These are phyloP conservation scores for Gnaphalium uliginosum DNA, from an alignment of 129 eudicot species.

Conservation along the genomic window DNA sequence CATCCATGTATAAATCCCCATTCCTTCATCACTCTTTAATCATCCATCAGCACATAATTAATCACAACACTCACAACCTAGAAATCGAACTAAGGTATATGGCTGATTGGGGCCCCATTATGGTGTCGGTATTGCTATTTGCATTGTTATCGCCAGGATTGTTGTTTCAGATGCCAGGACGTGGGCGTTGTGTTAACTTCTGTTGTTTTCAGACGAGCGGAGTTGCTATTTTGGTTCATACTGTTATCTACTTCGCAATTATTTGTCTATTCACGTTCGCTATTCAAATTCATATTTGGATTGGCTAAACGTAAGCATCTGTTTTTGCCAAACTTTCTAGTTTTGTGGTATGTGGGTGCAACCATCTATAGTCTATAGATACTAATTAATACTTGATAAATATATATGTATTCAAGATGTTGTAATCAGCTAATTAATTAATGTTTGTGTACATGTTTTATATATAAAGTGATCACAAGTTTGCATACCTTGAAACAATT, in stretches of 20 bases:
- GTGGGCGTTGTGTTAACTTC: constrained; percentile 48
- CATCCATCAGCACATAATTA: neutral
- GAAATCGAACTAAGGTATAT: neutral
- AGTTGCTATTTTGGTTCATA: constrained; percentile 50
- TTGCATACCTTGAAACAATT: too few relatives aligned
- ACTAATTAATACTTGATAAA: neutral
- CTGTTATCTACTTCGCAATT: constrained; percentile 58
- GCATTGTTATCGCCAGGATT: constrained; percentile 64
- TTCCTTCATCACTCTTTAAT: neutral
- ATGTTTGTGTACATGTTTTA: too few relatives aligned
- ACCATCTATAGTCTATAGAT: neutral
- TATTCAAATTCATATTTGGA: constrained; percentile 46
- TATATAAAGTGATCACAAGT: too few relatives aligned
- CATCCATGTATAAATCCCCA: constrained; percentile 19
- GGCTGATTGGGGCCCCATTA: constrained; percentile 65
- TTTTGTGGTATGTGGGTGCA: neutral
- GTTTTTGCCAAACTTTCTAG: neutral
- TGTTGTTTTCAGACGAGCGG: constrained; percentile 61
- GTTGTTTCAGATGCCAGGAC: constrained; percentile 66
- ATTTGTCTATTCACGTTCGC: constrained; percentile 53
- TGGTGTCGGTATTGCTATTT: constrained; percentile 53
- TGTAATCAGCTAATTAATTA: too few relatives aligned
- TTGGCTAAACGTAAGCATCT: constrained; percentile 27
- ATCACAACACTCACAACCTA: neutral
- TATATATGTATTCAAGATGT: neutral